phyloP scores from a whole-genome alignment of 805 yeast species.

The Cyberlindnera euphorbiae region DNA sequence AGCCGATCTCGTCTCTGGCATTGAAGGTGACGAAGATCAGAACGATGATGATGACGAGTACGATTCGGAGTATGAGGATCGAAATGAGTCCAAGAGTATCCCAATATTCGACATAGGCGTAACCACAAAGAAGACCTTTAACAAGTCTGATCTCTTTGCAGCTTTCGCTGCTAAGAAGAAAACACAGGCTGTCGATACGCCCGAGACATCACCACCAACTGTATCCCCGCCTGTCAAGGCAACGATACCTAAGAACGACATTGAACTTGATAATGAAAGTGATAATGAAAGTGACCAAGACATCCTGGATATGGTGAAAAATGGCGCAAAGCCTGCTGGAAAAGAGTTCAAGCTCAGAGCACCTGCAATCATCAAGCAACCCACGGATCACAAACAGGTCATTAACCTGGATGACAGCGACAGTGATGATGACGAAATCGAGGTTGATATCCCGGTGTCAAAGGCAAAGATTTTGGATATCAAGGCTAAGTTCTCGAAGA shows the following conservation, averaged over 20 bases:
- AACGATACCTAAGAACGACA: background rate
- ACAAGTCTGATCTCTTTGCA: constrained; percentile 17
- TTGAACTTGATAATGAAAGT: constrained; percentile 12
- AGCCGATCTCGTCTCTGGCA: too few species aligned
- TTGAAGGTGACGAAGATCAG: constrained; percentile 4
- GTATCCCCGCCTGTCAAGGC: constrained; percentile 5
- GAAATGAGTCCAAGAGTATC: constrained; percentile 2
- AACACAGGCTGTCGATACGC: background rate
- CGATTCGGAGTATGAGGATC: constrained; percentile 10
- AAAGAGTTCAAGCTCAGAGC: background rate
- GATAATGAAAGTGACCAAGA: constrained; percentile 16
- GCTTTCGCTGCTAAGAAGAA: constrained; percentile 19
- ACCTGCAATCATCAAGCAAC: background rate
- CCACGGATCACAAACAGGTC: background rate
- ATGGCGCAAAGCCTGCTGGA: background rate
- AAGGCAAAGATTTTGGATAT: constrained; percentile 33
- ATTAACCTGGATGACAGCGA: constrained; percentile 22
- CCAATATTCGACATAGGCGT: constrained; percentile 10
- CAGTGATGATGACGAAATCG: constrained; percentile 12
- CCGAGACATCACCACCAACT: constrained; percentile 11
- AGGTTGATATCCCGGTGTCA: constrained; percentile 20
- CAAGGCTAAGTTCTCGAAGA: constrained; percentile 31
- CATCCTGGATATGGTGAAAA: constrained; percentile 5
- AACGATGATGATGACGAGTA: constrained; percentile 7
- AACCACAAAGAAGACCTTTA: constrained; percentile 17